Conservation (phyloP, 768 basidiomycete genomes). For the Leccinum longicurvipes region DNA sequence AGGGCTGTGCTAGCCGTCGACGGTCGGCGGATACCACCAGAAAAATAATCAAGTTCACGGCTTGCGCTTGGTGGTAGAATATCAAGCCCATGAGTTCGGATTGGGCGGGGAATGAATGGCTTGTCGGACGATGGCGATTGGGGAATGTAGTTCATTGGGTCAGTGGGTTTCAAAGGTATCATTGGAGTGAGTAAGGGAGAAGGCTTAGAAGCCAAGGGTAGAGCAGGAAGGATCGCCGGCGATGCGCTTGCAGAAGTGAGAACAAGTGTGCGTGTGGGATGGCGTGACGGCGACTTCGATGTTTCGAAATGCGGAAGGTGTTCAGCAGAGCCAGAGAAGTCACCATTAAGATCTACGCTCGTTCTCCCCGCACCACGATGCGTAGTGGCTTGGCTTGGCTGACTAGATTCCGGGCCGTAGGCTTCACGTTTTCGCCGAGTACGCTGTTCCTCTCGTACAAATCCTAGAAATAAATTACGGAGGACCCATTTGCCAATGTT, state of each 20-base stretch:
- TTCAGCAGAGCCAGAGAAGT: constrained; percentile 15
- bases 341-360: constrained; percentile 27
- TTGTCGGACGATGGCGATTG: constrained; percentile 40
- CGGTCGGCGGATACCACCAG: constrained; percentile 41
- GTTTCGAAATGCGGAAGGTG: constrained; percentile 30
- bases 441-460: constrained; percentile 69
- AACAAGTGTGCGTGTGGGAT: constrained; percentile 41
- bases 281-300: constrained; percentile 23
- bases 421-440: constrained; percentile 34
- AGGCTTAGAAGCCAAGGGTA: constrained; percentile 40
- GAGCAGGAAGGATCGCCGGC: constrained; percentile 55
- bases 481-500: constrained; percentile 92
- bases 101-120: constrained; percentile 31
- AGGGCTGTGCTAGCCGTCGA: constrained; percentile 40
- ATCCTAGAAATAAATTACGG: constrained; percentile 78
- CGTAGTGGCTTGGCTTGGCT: constrained; percentile 10
- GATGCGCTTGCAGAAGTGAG: constrained; percentile 63
- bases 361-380: constrained; percentile 24
- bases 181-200: constrained; percentile 60
- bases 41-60: constrained; percentile 52
- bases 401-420: constrained; percentile 17
- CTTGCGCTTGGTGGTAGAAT: constrained; percentile 24
- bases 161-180: constrained; percentile 45
- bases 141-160: constrained; percentile 36
- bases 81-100: constrained; percentile 48